Evolutionary conservation across 2,329 filamentous ascomycete genomes (phyloP).

Genomic region (Raffaelea albimanens): DNA sequence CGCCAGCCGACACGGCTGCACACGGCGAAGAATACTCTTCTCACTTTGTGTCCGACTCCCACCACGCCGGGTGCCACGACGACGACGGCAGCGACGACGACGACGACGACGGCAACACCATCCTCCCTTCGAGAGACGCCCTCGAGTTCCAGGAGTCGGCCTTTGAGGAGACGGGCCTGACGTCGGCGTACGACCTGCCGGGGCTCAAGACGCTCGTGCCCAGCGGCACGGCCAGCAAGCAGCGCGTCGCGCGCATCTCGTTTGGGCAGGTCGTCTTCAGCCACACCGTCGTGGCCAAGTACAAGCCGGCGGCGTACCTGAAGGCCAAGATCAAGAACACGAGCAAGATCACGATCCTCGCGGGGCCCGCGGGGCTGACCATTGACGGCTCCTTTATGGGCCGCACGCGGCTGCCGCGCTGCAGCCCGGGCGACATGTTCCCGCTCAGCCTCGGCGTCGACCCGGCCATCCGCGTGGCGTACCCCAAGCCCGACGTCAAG

Average conservation of each 20-base stretch:
- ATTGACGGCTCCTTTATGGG: conserved; percentile 57
- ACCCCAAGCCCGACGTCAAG: conserved; percentile 45
- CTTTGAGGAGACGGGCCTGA: conserved; percentile 50
- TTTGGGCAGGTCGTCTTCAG: conserved; percentile 36
- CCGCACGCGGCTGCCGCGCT: conserved; percentile 43
- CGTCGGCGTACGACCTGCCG: conserved; percentile 51
- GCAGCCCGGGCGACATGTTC: conserved; percentile 44
- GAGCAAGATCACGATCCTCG: conserved; percentile 45
- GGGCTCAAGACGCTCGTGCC: conserved; percentile 47
- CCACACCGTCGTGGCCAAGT: conserved; percentile 51
- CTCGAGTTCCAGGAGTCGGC: conserved; percentile 41
- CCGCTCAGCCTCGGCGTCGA: conserved; percentile 49
- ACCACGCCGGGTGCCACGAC: too few species aligned
- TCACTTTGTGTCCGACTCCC: too few species aligned
- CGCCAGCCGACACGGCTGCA: too few species aligned
- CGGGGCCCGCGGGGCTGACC: conserved; percentile 45
- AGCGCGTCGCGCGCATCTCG: conserved; percentile 47
- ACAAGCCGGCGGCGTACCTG: conserved; percentile 50
- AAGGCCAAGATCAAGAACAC: conserved; percentile 47
- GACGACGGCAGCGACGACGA: background rate
- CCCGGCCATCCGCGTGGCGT: conserved; percentile 43
- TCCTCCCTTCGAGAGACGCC: conserved; percentile 16
- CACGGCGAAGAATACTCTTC: too few species aligned
- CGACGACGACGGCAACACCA: conserved; percentile 14
- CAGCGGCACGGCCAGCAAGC: conserved; percentile 40